Percentiles rank a stretch among this genome's conserved stretches.
Evolutionary conservation across 768 basidiomycete species (phyloP).

Genomic region (Rhizopogon rudus): DNA sequence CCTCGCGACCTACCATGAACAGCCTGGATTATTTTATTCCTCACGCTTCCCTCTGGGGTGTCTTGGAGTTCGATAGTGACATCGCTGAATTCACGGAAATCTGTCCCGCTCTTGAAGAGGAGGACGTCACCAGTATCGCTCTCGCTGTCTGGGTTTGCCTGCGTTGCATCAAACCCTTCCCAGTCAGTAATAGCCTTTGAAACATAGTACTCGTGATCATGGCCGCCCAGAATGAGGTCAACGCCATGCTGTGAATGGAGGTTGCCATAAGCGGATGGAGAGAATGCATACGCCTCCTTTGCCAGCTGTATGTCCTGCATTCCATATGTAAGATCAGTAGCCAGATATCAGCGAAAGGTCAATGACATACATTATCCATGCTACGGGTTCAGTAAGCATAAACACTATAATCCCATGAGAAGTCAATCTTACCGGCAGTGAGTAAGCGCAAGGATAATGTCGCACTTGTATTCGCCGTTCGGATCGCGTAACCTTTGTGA

Average conservation of each 20-base stretch:
- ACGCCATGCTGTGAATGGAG: slow-evolving; percentile 60
- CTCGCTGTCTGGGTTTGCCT: slow-evolving; percentile 60
- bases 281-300: slow-evolving; percentile 55
- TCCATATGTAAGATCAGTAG: not conserved
- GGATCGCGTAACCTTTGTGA: slow-evolving; percentile 73
- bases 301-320: slow-evolving; percentile 67
- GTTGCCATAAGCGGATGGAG: slow-evolving; percentile 35
- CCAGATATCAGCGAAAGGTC: not conserved
- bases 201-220: slow-evolving; percentile 81
- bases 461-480: slow-evolving; percentile 62
- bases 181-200: slow-evolving; percentile 62
- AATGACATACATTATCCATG: slow-evolving; percentile 22
- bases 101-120: slow-evolving; percentile 82
- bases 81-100: slow-evolving; percentile 85
- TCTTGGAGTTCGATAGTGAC: slow-evolving; percentile 57
- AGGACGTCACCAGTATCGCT: slow-evolving; percentile 65
- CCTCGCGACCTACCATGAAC: slow-evolving; percentile 45
- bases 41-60: slow-evolving; percentile 56
- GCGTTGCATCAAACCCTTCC: slow-evolving; percentile 55
- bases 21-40: slow-evolving; percentile 57
- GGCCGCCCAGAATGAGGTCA: slow-evolving; percentile 82
- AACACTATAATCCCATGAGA: not conserved
- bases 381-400: slow-evolving; percentile 13
- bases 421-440: slow-evolving; percentile 57
- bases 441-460: slow-evolving; percentile 81